A percentile compares a stretch with the other conserved stretches of the same genome.
Conservation (phyloP, 2,329 filamentous ascomycete species). For the Monosporascus ibericus region DNA sequence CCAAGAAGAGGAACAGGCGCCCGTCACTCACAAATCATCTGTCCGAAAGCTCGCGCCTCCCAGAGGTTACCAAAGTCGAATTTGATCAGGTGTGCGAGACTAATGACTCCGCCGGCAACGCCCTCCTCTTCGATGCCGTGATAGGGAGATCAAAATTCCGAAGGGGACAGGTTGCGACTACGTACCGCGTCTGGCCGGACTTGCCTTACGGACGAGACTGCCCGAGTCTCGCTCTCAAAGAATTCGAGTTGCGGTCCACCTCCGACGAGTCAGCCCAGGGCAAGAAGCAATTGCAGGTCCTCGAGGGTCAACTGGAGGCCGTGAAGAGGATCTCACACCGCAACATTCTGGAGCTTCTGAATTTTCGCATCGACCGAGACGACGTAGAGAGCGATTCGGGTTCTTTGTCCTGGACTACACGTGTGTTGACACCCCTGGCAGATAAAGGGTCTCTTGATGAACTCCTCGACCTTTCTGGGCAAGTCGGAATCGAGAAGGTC, state of each 20-base stretch:
- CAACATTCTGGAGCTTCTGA: conserved; percentile 72
- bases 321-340: conserved; percentile 70
- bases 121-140: conserved; percentile 64
- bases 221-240: conserved; percentile 68
- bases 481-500: conserved; percentile 66
- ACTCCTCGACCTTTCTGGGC: conserved; percentile 71
- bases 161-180: conserved; percentile 58
- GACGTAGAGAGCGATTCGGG: conserved; percentile 31
- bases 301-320: conserved; percentile 71
- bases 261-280: conserved; percentile 56
- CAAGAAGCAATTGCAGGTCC: conserved; percentile 68
- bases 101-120: conserved; percentile 57
- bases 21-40: conserved; percentile 33
- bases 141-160: conserved; percentile 62
- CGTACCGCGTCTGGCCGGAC: conserved; percentile 68
- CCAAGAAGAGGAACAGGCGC: conserved; percentile 53
- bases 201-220: conserved; percentile 47
- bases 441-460: conserved; percentile 80
- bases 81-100: conserved; percentile 64
- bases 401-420: conserved; percentile 60
- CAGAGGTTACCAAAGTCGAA: conserved; percentile 36
- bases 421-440: conserved; percentile 68
- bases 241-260: conserved; percentile 53
- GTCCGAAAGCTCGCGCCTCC: conserved; percentile 26
- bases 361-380: conserved; percentile 68